Conservation (phyloP, 208 protist genomes). For the Trichomonas gallinae region DNA sequence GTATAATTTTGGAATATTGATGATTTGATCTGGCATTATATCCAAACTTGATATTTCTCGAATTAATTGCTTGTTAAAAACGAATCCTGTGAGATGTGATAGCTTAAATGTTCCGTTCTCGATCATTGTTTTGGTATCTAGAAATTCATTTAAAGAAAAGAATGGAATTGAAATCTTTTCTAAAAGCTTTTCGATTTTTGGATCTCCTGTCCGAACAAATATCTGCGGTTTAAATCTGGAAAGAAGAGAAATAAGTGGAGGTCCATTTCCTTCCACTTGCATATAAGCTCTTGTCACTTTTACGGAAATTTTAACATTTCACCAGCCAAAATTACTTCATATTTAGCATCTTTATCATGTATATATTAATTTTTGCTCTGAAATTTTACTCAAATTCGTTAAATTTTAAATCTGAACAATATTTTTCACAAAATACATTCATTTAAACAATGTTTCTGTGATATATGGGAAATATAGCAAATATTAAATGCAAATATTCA, state of each 20-base stretch:
- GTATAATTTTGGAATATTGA: not conserved
- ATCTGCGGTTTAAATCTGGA: not conserved
- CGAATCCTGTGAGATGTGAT: not conserved
- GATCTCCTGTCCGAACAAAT: not conserved
- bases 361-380: too few species aligned
- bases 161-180: not conserved
- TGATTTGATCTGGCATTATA: not conserved
- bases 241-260: not conserved
- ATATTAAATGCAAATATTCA: too few species aligned
- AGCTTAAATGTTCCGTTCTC: not conserved
- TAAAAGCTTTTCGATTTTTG: not conserved
- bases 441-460: too few species aligned
- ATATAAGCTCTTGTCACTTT: too few species aligned
- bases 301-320: too few species aligned
- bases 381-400: too few species aligned
- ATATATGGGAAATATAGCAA: too few species aligned
- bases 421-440: too few species aligned
- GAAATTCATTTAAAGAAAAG: not conserved
- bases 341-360: too few species aligned
- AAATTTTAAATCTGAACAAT: too few species aligned
- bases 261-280: too few species aligned
- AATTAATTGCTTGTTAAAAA: not conserved
- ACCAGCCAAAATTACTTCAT: too few species aligned
- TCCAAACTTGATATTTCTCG: not conserved
- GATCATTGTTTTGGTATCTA: not conserved